Conservation (phyloP, 2,329 filamentous ascomycete species). For the Chrysosporium keratinophilum region DNA sequence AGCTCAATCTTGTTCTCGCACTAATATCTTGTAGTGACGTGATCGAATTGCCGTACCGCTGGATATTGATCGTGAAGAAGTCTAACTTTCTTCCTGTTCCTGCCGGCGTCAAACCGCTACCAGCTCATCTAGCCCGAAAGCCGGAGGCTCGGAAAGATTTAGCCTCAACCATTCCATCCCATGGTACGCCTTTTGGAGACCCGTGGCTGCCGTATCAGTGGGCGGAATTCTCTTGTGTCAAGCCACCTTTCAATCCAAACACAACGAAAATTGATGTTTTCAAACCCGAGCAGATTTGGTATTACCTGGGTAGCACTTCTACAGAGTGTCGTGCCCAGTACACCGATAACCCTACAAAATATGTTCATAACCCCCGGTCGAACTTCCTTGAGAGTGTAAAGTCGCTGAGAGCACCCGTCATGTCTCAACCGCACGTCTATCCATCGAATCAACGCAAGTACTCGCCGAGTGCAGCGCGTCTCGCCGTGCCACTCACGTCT, state of each 20-base stretch:
- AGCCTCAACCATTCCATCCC: slow-evolving; percentile 51
- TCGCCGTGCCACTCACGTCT: slow-evolving; percentile 7
- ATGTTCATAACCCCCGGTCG: slow-evolving; percentile 38
- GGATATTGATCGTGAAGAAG: slow-evolving; percentile 41
- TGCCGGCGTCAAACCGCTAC: slow-evolving; percentile 38
- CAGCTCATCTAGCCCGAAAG: slow-evolving; percentile 39
- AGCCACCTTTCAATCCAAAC: slow-evolving; percentile 46
- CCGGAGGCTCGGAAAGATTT: slow-evolving; percentile 47
- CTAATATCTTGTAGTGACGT: slow-evolving; percentile 24
- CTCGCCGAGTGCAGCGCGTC: slow-evolving; percentile 4
- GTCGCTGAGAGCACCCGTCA: slow-evolving; percentile 26
- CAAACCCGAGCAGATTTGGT: slow-evolving; percentile 69
- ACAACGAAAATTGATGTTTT: slow-evolving; percentile 61
- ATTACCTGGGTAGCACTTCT: slow-evolving; percentile 75
- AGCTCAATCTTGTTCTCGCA: not conserved
- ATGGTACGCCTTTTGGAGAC: slow-evolving; percentile 57
- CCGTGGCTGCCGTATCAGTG: slow-evolving; percentile 50
- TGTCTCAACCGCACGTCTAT: slow-evolving; percentile 21
- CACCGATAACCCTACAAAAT: slow-evolving; percentile 59
- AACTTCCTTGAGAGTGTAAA: slow-evolving; percentile 43
- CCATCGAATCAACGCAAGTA: slow-evolving; percentile 20
- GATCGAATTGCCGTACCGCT: slow-evolving; percentile 53
- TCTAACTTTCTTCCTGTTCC: slow-evolving; percentile 40
- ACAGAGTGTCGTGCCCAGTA: slow-evolving; percentile 88
- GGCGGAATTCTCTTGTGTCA: slow-evolving; percentile 66